These are phyloP conservation scores for Dendrobium chrysotoxum DNA, from an alignment of 106 monocot species.

Conservation along the genomic window DNA sequence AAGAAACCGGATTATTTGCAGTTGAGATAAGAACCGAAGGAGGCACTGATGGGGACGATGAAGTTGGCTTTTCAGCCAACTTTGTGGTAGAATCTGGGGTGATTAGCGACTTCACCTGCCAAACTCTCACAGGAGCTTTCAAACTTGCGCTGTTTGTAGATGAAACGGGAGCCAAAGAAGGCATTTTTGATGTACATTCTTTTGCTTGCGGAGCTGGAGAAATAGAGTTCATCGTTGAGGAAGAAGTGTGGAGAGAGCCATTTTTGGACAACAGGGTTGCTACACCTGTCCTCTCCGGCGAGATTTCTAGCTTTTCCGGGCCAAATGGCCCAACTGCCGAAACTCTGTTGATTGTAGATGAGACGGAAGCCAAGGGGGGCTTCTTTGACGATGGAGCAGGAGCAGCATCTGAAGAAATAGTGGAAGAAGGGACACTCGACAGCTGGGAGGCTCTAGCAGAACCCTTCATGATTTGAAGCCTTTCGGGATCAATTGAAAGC, in stretches of 20 bases:
- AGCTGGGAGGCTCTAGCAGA: too few relatives aligned
- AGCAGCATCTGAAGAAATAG: neutral
- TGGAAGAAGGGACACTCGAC: too few relatives aligned
- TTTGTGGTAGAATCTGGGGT: neutral
- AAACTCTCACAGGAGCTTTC: neutral
- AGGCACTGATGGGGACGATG: neutral
- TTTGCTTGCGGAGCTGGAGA: neutral
- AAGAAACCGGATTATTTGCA: neutral
- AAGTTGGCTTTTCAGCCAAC: neutral
- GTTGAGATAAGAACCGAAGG: neutral
- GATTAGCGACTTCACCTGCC: neutral
- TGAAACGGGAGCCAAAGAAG: neutral
- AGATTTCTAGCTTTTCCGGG: neutral
- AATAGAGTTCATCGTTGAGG: neutral
- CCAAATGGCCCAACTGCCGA: neutral
- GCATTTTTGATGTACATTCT: neutral
- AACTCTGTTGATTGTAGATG: neutral
- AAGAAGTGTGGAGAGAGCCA: neutral
- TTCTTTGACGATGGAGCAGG: neutral
- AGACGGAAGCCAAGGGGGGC: neutral
- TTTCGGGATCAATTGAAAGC: too few relatives aligned
- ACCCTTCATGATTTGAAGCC: too few relatives aligned
- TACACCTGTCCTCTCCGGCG: neutral
- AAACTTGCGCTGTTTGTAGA: neutral
- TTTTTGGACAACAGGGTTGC: neutral